Conservation (phyloP, 495 filamentous ascomycete genomes). For the Elaphomyces granulatus region DNA sequence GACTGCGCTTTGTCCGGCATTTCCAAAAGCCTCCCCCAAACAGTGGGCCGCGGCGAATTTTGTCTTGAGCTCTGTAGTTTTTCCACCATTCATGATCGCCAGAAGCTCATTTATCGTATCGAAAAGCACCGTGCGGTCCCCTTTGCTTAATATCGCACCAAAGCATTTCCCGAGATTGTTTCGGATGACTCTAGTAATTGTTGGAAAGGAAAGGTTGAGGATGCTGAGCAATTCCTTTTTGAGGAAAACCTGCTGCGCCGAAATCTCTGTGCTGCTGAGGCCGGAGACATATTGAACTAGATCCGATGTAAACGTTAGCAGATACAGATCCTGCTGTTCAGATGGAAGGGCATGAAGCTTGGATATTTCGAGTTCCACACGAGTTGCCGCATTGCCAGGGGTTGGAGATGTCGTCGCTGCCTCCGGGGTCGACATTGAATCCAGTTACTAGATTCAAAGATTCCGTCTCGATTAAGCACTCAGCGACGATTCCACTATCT, state of each 20-base stretch:
- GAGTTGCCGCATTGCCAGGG: conserved; percentile 22
- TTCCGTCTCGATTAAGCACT: neutral
- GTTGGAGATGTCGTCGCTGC: conserved; percentile 14
- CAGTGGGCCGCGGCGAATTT: conserved; percentile 86
- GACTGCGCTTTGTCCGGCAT: conserved; percentile 87
- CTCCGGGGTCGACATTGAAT: conserved; percentile 31
- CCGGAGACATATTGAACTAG: conserved; percentile 66
- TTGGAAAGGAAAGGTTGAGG: conserved; percentile 69
- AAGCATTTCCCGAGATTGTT: conserved; percentile 78
- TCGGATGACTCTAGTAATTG: conserved; percentile 76
- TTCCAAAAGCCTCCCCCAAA: conserved; percentile 74
- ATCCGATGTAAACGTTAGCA: conserved; percentile 76
- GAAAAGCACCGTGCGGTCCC: conserved; percentile 82
- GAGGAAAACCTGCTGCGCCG: conserved; percentile 72
- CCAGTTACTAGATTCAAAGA: conserved; percentile 7
- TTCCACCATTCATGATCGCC: conserved; percentile 58
- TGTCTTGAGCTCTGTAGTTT: conserved; percentile 53
- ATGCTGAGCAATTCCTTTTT: conserved; percentile 87
- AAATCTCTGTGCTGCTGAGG: conserved; percentile 62
- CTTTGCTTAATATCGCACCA: conserved; percentile 68
- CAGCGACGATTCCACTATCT: no score
- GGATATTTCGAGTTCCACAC: conserved; percentile 60
- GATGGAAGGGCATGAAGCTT: conserved; percentile 83
- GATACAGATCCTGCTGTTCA: conserved; percentile 89
- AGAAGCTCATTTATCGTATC: conserved; percentile 87